phyloP scores from a whole-genome alignment of 2,329 filamentous ascomycete species.

The Microcyclosporella mali region DNA sequence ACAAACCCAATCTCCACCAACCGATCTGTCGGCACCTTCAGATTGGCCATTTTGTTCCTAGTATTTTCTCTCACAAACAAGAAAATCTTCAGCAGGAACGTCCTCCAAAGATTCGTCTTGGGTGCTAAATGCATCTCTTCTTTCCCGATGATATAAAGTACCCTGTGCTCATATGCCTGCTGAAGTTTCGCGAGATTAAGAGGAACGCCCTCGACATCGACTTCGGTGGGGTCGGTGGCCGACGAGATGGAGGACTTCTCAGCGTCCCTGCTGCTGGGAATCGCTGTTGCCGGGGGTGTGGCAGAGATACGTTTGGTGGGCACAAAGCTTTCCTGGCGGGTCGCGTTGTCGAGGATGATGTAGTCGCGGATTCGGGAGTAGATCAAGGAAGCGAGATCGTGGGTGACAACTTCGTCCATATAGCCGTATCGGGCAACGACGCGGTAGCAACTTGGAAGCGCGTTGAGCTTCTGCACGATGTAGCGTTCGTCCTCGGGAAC shows the following conservation, averaged over 20 bases:
- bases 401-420: constrained; percentile 63
- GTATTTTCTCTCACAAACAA: constrained; percentile 62
- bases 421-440: constrained; percentile 67
- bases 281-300: not conserved
- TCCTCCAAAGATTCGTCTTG: constrained; percentile 40
- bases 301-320: not conserved
- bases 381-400: constrained; percentile 55
- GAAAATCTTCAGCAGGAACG: constrained; percentile 49
- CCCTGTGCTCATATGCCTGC: constrained; percentile 41
- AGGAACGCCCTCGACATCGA: constrained; percentile 7
- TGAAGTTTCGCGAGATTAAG: constrained; percentile 30
- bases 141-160: constrained; percentile 54
- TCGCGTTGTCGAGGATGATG: not conserved
- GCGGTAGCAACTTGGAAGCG: constrained; percentile 59
- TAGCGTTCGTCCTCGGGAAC: constrained; percentile 46
- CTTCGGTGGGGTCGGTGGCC: not conserved
- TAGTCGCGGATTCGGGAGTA: constrained; percentile 50
- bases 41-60: constrained; percentile 58
- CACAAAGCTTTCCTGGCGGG: not conserved
- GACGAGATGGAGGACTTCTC: constrained; percentile 3
- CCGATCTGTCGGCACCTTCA: constrained; percentile 54
- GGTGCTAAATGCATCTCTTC: constrained; percentile 51
- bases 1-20: constrained; percentile 65
- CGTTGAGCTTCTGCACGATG: constrained; percentile 38
- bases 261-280: not conserved